Percentiles rank a stretch among this genome's conserved stretches.
phyloP scores from a whole-genome alignment of 768 basidiomycete genomes.

The Hebeloma cylindrosporum region DNA sequence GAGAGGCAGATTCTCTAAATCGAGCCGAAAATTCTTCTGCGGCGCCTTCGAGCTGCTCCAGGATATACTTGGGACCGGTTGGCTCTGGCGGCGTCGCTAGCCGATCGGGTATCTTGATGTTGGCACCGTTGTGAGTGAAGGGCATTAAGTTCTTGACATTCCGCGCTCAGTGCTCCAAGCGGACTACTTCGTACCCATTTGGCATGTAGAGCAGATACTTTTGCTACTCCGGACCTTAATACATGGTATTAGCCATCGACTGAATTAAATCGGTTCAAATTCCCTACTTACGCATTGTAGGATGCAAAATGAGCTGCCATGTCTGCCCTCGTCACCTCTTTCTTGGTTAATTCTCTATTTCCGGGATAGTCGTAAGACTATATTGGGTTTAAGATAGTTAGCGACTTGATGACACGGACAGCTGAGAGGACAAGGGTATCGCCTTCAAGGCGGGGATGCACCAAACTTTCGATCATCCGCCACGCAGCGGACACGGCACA shows the following conservation, averaged over 20 bases:
- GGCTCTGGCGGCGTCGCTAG: slow-evolving; percentile 51
- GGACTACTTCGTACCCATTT: slow-evolving; percentile 60
- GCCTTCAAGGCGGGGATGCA: too few relatives aligned
- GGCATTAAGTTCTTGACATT: slow-evolving; percentile 73
- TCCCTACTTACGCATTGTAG: slow-evolving; percentile 53
- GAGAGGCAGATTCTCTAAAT: slow-evolving; percentile 35
- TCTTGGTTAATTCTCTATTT: slow-evolving; percentile 51
- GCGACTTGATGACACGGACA: too few relatives aligned
- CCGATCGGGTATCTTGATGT: slow-evolving; percentile 57
- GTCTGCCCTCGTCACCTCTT: slow-evolving; percentile 51
- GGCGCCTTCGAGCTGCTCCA: slow-evolving; percentile 51
- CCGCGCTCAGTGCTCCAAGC: slow-evolving; percentile 55
- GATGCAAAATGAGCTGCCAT: slow-evolving; percentile 65
- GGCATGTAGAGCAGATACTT: slow-evolving; percentile 53
- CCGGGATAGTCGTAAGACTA: slow-evolving; percentile 71
- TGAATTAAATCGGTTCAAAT: not conserved
- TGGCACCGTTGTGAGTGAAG: slow-evolving; percentile 69
- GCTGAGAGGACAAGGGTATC: too few relatives aligned
- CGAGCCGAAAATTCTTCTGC: slow-evolving; percentile 44
- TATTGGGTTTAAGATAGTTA: too few relatives aligned
- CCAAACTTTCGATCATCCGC: too few relatives aligned
- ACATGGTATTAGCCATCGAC: not conserved
- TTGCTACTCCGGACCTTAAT: slow-evolving; percentile 54
- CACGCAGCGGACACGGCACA: too few relatives aligned
- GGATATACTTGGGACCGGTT: slow-evolving; percentile 41